Conservation (phyloP, 169 alveolate species). For the Sarcocystis neurona region DNA sequence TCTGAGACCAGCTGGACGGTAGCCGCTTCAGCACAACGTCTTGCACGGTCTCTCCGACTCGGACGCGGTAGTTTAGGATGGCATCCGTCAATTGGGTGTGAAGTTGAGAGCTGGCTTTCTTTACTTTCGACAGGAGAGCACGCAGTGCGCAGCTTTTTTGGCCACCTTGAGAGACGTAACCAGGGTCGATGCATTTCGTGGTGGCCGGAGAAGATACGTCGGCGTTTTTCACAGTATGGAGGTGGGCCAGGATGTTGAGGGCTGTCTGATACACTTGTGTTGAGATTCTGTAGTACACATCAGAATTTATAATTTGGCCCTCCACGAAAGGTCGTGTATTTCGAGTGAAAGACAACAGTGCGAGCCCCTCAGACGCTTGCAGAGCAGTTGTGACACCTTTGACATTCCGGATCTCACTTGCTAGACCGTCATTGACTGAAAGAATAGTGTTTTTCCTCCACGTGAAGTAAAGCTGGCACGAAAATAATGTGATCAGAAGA, state of each 20-base stretch:
- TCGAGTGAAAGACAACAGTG: background rate
- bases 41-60: background rate
- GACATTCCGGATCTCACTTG: background rate
- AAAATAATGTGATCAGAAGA: background rate
- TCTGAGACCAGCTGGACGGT: background rate
- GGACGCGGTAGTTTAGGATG: background rate
- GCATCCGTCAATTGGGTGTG: background rate
- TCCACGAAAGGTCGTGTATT: constrained; percentile 16
- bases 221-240: background rate
- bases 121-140: background rate
- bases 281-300: background rate
- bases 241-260: background rate
- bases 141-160: background rate
- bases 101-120: background rate
- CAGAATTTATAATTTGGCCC: background rate
- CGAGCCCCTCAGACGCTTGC: background rate
- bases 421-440: background rate
- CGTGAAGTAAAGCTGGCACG: background rate
- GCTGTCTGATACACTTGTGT: background rate
- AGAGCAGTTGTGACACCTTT: background rate
- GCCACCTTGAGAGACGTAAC: constrained; percentile 1
- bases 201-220: constrained; percentile 13
- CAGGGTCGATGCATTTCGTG: background rate
- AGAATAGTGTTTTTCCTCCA: background rate
- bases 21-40: background rate